Conservation (phyloP, 495 filamentous ascomycete genomes). For the Penicillium parvum region DNA sequence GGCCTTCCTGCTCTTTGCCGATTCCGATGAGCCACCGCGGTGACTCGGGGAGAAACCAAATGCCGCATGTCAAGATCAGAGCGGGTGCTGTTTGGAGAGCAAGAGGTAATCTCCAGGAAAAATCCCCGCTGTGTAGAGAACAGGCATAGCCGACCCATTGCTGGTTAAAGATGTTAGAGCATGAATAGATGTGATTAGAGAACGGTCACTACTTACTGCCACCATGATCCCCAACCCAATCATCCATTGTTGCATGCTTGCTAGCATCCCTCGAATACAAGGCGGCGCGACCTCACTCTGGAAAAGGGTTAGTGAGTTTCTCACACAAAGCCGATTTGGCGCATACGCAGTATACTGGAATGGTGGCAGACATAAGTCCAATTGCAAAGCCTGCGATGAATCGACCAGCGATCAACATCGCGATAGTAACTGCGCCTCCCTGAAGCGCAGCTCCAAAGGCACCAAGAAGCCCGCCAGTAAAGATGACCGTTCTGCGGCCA, state of each 20-base stretch:
- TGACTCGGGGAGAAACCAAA: conserved; percentile 51
- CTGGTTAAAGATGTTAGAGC: conserved; percentile 2
- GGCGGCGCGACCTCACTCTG: conserved; percentile 35
- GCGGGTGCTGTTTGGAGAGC: conserved; percentile 50
- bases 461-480: conserved; percentile 44
- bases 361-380: conserved; percentile 47
- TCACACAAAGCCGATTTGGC: neutral
- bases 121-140: conserved; percentile 41
- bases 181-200: neutral
- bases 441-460: conserved; percentile 47
- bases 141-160: conserved; percentile 53
- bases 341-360: conserved; percentile 46
- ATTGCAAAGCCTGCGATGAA: conserved; percentile 47
- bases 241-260: conserved; percentile 41
- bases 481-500: conserved; percentile 45
- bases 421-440: conserved; percentile 44
- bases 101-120: conserved; percentile 55
- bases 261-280: conserved; percentile 20
- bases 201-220: conserved; percentile 36
- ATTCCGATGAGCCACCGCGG: conserved; percentile 55
- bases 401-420: conserved; percentile 52
- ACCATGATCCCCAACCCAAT: conserved; percentile 45
- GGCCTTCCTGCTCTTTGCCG: conserved; percentile 42
- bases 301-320: conserved; percentile 16
- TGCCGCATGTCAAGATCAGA: conserved; percentile 42